These are phyloP conservation scores for Primulina huaijiensis DNA, from an alignment of 257 asterid genomes.

Conservation along the genomic window DNA sequence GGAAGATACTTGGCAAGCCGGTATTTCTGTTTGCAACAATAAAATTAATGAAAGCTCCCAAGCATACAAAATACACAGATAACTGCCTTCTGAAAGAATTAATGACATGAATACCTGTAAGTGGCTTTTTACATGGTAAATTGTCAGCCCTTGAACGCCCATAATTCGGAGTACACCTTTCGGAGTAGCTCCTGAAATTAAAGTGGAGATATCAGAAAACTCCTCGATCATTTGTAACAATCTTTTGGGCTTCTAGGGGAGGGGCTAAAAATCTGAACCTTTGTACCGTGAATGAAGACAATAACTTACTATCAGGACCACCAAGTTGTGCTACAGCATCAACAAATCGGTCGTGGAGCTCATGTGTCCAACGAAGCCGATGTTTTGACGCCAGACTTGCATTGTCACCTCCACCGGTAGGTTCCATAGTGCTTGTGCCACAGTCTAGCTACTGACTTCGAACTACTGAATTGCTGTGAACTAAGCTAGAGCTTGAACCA, in stretches of 20 bases:
- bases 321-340: constrained; percentile 99
- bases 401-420: constrained; percentile 47
- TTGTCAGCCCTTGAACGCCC: constrained; percentile 97
- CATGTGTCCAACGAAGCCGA: constrained; percentile 96
- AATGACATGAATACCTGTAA: constrained; percentile 61
- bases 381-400: constrained; percentile 79
- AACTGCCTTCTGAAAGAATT: constrained; percentile 14
- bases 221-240: neutral
- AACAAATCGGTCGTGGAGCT: constrained; percentile 89
- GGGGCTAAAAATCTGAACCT: neutral
- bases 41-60: constrained; percentile 25
- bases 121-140: constrained; percentile 98
- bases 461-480: constrained; percentile 30
- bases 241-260: neutral
- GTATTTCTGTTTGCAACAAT: constrained; percentile 63
- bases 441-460: constrained; percentile 38
- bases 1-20: constrained; percentile 99
- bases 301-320: constrained; percentile 90
- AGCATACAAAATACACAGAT: constrained; percentile 19
- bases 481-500: constrained; percentile 42
- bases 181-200: constrained; percentile 90
- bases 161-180: constrained; percentile 96
- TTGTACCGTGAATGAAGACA: constrained; percentile 22
- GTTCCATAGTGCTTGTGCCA: constrained; percentile 53
- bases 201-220: constrained; percentile 20